Evolutionary conservation across 805 yeast genomes (phyloP).

Genomic region (Hermanozyma aechmeae): DNA sequence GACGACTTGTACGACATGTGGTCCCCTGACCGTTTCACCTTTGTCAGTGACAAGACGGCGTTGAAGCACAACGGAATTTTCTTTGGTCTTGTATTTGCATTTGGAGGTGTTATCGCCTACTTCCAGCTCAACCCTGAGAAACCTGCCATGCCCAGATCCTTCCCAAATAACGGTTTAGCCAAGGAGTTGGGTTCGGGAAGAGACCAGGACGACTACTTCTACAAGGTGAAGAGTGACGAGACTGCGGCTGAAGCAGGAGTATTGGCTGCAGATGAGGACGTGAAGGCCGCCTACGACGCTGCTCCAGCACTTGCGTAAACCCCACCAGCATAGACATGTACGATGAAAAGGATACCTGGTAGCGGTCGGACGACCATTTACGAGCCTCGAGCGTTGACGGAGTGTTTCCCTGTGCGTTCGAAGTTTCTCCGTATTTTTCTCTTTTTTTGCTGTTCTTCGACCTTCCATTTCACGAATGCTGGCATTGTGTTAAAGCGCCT

Average conservation of each 20-base stretch:
- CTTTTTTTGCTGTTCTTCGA: too few species aligned
- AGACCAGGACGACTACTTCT: slow-evolving; percentile 20
- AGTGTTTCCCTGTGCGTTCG: too few species aligned
- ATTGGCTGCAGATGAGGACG: slow-evolving; percentile 21
- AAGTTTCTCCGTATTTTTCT: too few species aligned
- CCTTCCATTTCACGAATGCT: too few species aligned
- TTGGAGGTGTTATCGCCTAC: slow-evolving; percentile 34
- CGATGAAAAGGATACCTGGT: too few species aligned
- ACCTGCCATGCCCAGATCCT: slow-evolving; percentile 69
- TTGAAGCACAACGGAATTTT: slow-evolving; percentile 47
- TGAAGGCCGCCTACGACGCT: too few species aligned
- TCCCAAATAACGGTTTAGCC: slow-evolving; percentile 69
- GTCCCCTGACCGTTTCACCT: slow-evolving; percentile 72
- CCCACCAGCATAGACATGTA: too few species aligned
- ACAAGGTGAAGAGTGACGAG: slow-evolving; percentile 31
- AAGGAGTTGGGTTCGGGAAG: slow-evolving; percentile 58
- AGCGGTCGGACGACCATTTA: too few species aligned
- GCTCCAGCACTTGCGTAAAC: too few species aligned
- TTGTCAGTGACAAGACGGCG: slow-evolving; percentile 54
- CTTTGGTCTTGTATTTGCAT: slow-evolving; percentile 27
- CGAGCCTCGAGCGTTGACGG: too few species aligned
- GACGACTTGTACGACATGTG: slow-evolving; percentile 74
- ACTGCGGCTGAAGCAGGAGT: slow-evolving; percentile 29
- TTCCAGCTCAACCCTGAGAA: slow-evolving; percentile 50
- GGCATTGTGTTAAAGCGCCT: too few species aligned